Evolutionary conservation across 2,329 filamentous ascomycete species (phyloP).

Genomic region (Exserohilum rostratum): DNA sequence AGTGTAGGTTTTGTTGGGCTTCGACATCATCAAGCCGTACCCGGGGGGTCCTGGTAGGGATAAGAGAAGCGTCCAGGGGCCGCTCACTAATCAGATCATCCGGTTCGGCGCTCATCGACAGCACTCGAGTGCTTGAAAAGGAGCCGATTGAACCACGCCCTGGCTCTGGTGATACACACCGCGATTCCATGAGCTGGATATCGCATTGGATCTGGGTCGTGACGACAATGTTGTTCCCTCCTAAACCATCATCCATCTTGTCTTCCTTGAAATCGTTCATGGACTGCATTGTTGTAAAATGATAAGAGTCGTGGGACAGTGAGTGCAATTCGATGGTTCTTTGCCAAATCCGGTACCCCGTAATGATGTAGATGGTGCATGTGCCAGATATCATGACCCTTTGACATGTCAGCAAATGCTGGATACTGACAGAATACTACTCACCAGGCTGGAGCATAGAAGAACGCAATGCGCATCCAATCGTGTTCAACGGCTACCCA

Average conservation of each 20-base stretch:
- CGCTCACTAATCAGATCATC: not conserved
- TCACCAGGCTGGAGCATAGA: slow-evolving; percentile 75
- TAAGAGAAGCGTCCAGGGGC: not conserved
- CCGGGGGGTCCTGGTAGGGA: not conserved
- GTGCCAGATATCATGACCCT: slow-evolving; percentile 64
- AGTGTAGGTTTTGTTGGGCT: slow-evolving; percentile 1
- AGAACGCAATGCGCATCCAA: slow-evolving; percentile 73
- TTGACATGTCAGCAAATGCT: slow-evolving; percentile 14
- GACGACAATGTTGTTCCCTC: slow-evolving; percentile 50
- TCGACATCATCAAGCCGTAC: slow-evolving; percentile 3
- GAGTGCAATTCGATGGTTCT: slow-evolving; percentile 63
- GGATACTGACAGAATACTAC: not conserved
- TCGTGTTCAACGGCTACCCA: slow-evolving; percentile 74
- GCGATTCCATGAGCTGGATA: slow-evolving; percentile 52
- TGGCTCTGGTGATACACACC: slow-evolving; percentile 6
- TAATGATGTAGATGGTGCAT: slow-evolving; percentile 68
- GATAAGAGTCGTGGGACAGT: slow-evolving; percentile 21
- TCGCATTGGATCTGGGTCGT: slow-evolving; percentile 70
- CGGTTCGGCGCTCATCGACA: slow-evolving; percentile 1
- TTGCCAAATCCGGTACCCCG: slow-evolving; percentile 70
- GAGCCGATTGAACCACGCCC: slow-evolving; percentile 36
- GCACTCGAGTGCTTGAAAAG: slow-evolving; percentile 35
- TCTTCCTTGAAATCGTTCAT: slow-evolving; percentile 1
- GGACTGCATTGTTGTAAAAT: slow-evolving; percentile 3
- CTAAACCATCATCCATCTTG: slow-evolving; percentile 54